Evolutionary conservation across 192 early-diverging fungal species (phyloP), one percentile per base, ranked within the genome.

Genomic region (Entomortierella chlamydospora): DNA sequence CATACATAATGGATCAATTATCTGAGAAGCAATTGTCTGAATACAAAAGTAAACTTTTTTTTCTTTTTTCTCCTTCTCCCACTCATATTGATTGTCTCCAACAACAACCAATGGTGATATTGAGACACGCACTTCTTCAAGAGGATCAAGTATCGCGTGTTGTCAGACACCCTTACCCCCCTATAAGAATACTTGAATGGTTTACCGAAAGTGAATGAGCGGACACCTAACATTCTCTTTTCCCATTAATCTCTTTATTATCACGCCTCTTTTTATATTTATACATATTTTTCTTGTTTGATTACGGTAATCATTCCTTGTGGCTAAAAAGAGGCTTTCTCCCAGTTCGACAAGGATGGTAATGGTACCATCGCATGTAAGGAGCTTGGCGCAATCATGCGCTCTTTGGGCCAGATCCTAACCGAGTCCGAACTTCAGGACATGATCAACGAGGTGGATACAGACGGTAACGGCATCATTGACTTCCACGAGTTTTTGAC

Each of bases 401-500:
- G 94, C 58, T 93, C 94, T 33, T 85, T 98, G 52, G 92, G 91
- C 74, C 91, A 94, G 83, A 96, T 96, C 86, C 95, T 96, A 31
- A 96, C 94, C 45, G 95, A 99, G 80, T 90, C 91, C 25, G 95
- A 99, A 81, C 91, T 98, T 64, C 90, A 93, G 79, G 95, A 96
- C 72, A 94, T 99, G 93, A 92, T 97, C 80, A 94, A 92, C 73
- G 95, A 98, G 81, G 93, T 97, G 61, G 96, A 99, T 85, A 88
- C 91, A 57, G 94, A 96, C 85, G 94, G 94, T 70, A 96, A 97
- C 78, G 96, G 96, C 63, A 94, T 87, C 41, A 94, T 99, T 73
- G 96, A 98, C 85, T 98, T 99, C 78, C 85, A 89, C 52, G 96
- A 99, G 82, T 97, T 98, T 83, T 87, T 98, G 72, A 91, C 95